Evolutionary conservation across 2,329 filamentous ascomycete genomes (phyloP).

Genomic region (Diplodia mutila): DNA sequence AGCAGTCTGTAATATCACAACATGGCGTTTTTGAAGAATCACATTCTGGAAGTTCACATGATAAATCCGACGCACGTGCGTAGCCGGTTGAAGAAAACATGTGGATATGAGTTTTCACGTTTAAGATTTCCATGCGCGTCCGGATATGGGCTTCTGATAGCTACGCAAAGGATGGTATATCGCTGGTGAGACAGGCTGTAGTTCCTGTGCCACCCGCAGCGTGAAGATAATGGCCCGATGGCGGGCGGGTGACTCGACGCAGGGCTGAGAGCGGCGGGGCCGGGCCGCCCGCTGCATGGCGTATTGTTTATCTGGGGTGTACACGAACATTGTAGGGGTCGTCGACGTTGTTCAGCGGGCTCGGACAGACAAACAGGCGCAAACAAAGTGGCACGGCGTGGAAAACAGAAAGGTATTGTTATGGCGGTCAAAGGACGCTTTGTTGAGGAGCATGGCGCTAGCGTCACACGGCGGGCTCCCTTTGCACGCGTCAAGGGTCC

Average conservation of each 20-base stretch:
- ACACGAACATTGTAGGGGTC: background rate
- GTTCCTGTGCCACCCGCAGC: slow-evolving; percentile 1
- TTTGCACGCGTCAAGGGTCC: slow-evolving; percentile 24
- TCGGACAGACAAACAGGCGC: background rate
- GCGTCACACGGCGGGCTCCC: slow-evolving; percentile 18
- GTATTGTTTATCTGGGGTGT: background rate
- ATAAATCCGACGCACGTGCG: too few relatives aligned
- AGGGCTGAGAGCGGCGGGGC: slow-evolving; percentile 11
- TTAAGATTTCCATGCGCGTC: too few relatives aligned
- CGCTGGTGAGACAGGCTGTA: too few relatives aligned
- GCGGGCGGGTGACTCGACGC: slow-evolving; percentile 17
- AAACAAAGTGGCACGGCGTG: background rate
- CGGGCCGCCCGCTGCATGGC: slow-evolving; percentile 16
- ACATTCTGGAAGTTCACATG: background rate
- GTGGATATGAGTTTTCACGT: too few relatives aligned
- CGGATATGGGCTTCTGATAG: too few relatives aligned
- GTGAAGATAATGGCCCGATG: slow-evolving; percentile 11
- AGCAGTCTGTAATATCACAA: background rate
- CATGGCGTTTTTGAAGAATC: background rate
- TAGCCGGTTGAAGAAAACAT: too few relatives aligned
- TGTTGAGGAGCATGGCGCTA: slow-evolving; percentile 15
- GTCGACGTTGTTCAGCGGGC: background rate
- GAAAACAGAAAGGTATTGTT: background rate
- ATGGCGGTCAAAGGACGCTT: slow-evolving; percentile 10
- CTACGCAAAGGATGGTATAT: too few relatives aligned